Evolutionary conservation across 108 stramenopile species (phyloP), one percentile per base, ranked within the genome.

Genomic region (Nitzschia sp.): DNA sequence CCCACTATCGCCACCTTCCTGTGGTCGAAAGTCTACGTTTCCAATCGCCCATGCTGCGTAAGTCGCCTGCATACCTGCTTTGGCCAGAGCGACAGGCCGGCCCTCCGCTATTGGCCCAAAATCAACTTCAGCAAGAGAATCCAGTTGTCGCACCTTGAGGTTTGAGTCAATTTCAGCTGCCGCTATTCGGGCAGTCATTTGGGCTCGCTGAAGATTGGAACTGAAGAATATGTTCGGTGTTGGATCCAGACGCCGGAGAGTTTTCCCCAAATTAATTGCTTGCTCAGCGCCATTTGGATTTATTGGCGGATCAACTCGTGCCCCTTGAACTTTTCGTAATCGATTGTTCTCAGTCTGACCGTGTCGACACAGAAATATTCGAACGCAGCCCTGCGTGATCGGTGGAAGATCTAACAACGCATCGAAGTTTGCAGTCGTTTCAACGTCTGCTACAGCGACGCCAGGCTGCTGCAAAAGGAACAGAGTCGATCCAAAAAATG

Each of bases 261-360:
- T 82, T 31, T 70, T 65, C 0, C 90, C 90, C 56, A 56, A 67
- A 63, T 59, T 70, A 31, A 28, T 69, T 55, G 71, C 86, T 76
- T 64, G 83, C 62, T 17, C 48, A 66, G 38, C 61, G 53, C 62
- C 90, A 80, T 75, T 80, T 71, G 53, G 72, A 41, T 86, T 91
- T 66, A 80, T 78, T 59, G 69, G 81, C 62, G 77, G 83, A 71
- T 82, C 83, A 21, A 84, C 81, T 69, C 85, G 60, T 28, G 87
- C 81, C 13, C 90, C 90, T 63, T 91, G 90, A 9, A 91, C 85
- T 29, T 77, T 46, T 46, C 80, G 75, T 30, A 91, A 66, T 26
- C 90, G 69, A 44, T 91, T 91, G 58, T 91, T 88, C 72, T 91
- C 90, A 1, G 90, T 91, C 68, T 91, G 90, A 6, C 90, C 90